These are phyloP conservation scores for Inga oerstediana DNA, from an alignment of 306 rosid genomes.

Conservation along the genomic window DNA sequence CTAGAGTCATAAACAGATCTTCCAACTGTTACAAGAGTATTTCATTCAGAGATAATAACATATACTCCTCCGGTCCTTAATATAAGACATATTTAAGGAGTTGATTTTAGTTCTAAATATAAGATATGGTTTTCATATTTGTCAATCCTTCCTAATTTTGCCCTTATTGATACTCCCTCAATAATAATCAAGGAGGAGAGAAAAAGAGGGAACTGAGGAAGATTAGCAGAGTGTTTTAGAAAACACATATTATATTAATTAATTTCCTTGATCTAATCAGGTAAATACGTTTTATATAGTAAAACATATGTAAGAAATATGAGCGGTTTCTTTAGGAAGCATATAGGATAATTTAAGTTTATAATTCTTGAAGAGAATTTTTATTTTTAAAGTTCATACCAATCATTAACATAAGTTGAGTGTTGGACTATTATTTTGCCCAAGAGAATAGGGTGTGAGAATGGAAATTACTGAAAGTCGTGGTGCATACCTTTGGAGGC, in stretches of 20 bases:
- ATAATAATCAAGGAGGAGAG: too few relatives aligned
- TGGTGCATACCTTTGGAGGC: conserved; percentile 81
- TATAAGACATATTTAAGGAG: too few relatives aligned
- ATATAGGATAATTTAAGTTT: background rate
- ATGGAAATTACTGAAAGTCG: background rate
- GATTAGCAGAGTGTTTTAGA: too few relatives aligned
- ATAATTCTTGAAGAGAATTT: background rate
- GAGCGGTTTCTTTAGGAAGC: background rate
- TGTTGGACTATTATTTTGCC: background rate
- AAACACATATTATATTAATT: too few relatives aligned
- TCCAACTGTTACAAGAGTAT: background rate
- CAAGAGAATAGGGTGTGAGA: background rate
- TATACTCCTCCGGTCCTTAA: too few relatives aligned
- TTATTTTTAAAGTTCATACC: background rate
- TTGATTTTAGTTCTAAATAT: too few relatives aligned
- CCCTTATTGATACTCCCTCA: too few relatives aligned
- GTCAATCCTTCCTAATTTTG: too few relatives aligned
- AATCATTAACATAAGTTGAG: background rate
- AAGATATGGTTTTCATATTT: too few relatives aligned
- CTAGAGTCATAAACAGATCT: background rate
- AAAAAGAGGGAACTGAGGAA: too few relatives aligned
- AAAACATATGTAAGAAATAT: background rate
- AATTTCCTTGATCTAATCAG: too few relatives aligned
- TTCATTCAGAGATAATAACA: background rate
- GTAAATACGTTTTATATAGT: too few relatives aligned